Percentiles rank a stretch among this genome's conserved stretches.
phyloP scores from a whole-genome alignment of 164 flowering plant genomes.

The Pachysandra terminalis region DNA sequence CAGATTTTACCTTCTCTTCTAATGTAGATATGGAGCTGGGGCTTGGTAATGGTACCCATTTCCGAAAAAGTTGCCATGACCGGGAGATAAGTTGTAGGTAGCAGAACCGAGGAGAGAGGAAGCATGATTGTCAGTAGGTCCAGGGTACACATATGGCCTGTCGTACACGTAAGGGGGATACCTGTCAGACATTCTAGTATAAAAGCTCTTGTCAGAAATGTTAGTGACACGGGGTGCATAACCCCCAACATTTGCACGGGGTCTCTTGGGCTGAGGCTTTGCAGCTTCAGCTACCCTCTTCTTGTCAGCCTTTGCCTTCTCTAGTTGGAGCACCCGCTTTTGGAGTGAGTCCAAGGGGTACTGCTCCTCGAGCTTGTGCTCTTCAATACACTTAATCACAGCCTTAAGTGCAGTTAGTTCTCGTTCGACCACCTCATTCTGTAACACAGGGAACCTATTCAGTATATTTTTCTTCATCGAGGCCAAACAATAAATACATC shows the following conservation, averaged over 20 bases:
- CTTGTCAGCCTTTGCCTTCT: slow-evolving; percentile 96
- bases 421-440: slow-evolving; percentile 79
- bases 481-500: not conserved
- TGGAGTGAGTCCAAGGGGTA: slow-evolving; percentile 75
- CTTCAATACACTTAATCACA: slow-evolving; percentile 85
- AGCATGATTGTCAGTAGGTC: slow-evolving; percentile 53
- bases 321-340: slow-evolving; percentile 64
- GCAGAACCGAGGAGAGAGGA: slow-evolving; percentile 52
- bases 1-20: slow-evolving; percentile 30
- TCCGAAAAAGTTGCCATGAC: slow-evolving; percentile 75
- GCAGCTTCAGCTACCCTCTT: slow-evolving; percentile 76
- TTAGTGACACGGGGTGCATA: slow-evolving; percentile 53
- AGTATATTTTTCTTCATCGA: not conserved
- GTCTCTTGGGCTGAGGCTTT: slow-evolving; percentile 92
- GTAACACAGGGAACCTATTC: slow-evolving; percentile 13
- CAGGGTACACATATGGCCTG: slow-evolving; percentile 59
- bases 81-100: slow-evolving; percentile 53
- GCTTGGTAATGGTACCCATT: slow-evolving; percentile 86
- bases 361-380: slow-evolving; percentile 83
- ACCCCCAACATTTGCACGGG: slow-evolving; percentile 71
- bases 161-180: slow-evolving; percentile 72
- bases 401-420: slow-evolving; percentile 83
- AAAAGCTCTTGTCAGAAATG: slow-evolving; percentile 53
- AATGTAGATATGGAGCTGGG: slow-evolving; percentile 75
- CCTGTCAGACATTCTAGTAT: slow-evolving; percentile 65